Base-by-base conservation (phyloP, 202 grass and related monocot species). In the Elaeis oleifera region DNA sequence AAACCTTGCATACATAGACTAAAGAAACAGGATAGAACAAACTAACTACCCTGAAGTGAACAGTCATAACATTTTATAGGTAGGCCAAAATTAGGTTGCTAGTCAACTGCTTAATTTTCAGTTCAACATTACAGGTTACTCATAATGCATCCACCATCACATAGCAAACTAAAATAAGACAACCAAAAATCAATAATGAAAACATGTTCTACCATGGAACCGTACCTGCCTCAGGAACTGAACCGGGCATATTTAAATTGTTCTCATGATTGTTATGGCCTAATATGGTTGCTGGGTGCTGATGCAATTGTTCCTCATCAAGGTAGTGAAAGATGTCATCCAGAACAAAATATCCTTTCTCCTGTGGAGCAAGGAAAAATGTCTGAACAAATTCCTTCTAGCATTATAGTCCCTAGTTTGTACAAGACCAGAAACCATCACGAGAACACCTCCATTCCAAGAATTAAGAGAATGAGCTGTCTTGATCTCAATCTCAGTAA, bases 311-410 rank as follows among this genome's bases (percentile, higher is more conserved):
- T 64, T 96, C 84, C 79, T 89, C 81, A 60, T 96, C 84, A 74
- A 96, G 83, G 9, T 83, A 91, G 65, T 96, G 87, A 56, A 96
- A 96, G 53, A 91, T 83, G 79, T 96, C 92, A 48, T 89, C 91
- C 21, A 96, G 84, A 54, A 96, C 78, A 73, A 88, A 96, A 74
- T 81, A 96, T 23, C 92, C 92, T 64, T 87, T 85, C 69, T 91
- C 87, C 51, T 96, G 92, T 0, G 92, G 87, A 14, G 92, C 92
- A 72, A 96, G 87, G 66, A 96, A 96, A 72, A 96, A 91, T 63
- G 74, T 87, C 51, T 96, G 87, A 55, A 96, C 78, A 73, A 97
- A 96, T 67, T 91, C 77, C 87, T 91, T 75, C 79, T 89, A 49
- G 81, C 58, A 63, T n/a, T 85, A 49, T 91, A 89, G 57, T 91